phyloP scores from a whole-genome alignment of 1,139 yeast genomes.

The Geotrichum citri-aurantii region DNA sequence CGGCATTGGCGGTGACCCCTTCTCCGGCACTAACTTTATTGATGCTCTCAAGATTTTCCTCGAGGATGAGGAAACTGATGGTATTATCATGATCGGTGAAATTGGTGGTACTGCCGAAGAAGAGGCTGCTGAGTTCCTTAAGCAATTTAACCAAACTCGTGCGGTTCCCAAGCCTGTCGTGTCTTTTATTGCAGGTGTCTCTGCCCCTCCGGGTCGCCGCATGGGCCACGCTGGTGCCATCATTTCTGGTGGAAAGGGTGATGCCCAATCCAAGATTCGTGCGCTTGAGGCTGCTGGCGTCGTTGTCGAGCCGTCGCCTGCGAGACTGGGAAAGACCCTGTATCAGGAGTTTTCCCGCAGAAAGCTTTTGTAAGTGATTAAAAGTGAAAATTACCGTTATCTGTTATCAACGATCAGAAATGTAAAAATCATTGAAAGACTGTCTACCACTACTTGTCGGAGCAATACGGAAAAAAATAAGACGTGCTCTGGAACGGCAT shows the following conservation, averaged over 20 bases:
- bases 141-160: conserved; percentile 81
- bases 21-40: conserved; percentile 98
- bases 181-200: conserved; percentile 37
- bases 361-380: conserved; percentile 33
- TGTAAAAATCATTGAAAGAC: too few species aligned
- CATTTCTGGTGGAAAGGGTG: conserved; percentile 98
- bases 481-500: not conserved
- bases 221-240: conserved; percentile 99
- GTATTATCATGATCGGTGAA: conserved; percentile 96
- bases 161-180: conserved; percentile 95
- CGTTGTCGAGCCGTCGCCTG: conserved; percentile 91
- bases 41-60: conserved; percentile 89
- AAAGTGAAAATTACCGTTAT: not conserved
- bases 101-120: conserved; percentile 99
- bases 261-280: conserved; percentile 90
- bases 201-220: conserved; percentile 40
- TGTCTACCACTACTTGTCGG: too few species aligned
- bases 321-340: conserved; percentile 91
- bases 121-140: conserved; percentile 95
- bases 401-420: not conserved
- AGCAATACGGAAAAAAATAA: not conserved
- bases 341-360: conserved; percentile 65
- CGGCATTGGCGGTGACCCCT: conserved; percentile 99
- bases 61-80: conserved; percentile 89
- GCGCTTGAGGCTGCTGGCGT: conserved; percentile 92